These are phyloP conservation scores for Sporothrix brunneoviolacea DNA, from an alignment of 2,329 filamentous ascomycete species.

Conservation along the genomic window DNA sequence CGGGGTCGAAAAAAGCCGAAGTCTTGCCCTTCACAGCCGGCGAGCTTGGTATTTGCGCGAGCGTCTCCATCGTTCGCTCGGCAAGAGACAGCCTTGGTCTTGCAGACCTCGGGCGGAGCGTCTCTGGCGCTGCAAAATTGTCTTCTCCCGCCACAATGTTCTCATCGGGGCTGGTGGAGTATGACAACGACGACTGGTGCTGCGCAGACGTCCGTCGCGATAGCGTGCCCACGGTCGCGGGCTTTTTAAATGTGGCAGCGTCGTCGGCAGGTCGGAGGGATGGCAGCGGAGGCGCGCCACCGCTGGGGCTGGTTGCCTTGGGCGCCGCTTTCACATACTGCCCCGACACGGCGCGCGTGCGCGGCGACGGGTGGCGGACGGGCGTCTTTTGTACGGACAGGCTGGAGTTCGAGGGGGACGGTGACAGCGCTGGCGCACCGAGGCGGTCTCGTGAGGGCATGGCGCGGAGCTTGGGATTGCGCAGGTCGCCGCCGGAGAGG, in stretches of 20 bases:
- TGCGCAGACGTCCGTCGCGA: slow-evolving; percentile 14
- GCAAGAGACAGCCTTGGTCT: slow-evolving; percentile 55
- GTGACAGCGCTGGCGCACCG: slow-evolving; percentile 10
- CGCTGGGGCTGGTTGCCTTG: not conserved
- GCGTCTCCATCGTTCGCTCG: slow-evolving; percentile 79
- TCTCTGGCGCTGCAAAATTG: not conserved
- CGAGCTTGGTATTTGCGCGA: slow-evolving; percentile 71
- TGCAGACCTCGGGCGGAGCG: slow-evolving; percentile 5
- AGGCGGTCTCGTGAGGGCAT: slow-evolving; percentile 36
- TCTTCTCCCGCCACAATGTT: not conserved
- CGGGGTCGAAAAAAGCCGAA: slow-evolving; percentile 65
- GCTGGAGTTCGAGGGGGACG: not conserved
- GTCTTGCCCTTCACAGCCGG: slow-evolving; percentile 60
- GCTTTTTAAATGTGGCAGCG: slow-evolving; percentile 11
- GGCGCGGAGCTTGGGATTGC: slow-evolving; percentile 35
- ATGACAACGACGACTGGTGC: slow-evolving; percentile 14
- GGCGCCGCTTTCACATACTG: slow-evolving; percentile 13
- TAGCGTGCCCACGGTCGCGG: slow-evolving; percentile 10
- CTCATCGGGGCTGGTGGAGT: slow-evolving; percentile 1
- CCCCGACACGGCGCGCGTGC: slow-evolving; percentile 18
- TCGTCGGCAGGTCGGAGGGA: slow-evolving; percentile 4
- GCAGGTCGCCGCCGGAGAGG: slow-evolving; percentile 26
- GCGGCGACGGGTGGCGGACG: slow-evolving; percentile 11
- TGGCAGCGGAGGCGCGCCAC: not conserved
- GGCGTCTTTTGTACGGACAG: slow-evolving; percentile 10